Percentiles rank a stretch among this genome's conserved stretches.
These are phyloP conservation scores for Diospyros kaki DNA, from an alignment of 148 eudicot genomes.

Conservation along the genomic window DNA sequence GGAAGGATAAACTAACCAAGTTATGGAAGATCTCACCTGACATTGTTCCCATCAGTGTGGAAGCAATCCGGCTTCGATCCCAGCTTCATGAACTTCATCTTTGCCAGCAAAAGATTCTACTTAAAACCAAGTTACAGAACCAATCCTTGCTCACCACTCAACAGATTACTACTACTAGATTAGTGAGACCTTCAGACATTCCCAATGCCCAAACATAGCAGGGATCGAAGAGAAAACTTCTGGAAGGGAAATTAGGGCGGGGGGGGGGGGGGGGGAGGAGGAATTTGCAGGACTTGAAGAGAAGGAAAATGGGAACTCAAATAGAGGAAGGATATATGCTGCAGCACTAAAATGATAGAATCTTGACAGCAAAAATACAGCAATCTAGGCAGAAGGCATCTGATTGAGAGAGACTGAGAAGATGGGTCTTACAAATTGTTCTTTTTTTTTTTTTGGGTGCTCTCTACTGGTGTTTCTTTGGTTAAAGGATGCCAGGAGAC, in stretches of 20 bases:
- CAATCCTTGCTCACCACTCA: constrained; percentile 27
- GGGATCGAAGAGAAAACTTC: constrained; percentile 30
- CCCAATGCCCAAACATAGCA: constrained; percentile 32
- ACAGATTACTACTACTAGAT: constrained; percentile 22
- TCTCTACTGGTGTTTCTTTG: no score
- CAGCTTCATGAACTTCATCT: constrained; percentile 98
- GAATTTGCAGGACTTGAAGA: constrained; percentile 35
- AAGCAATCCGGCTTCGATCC: constrained; percentile 88
- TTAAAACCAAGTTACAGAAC: constrained; percentile 26
- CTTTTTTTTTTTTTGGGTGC: no score
- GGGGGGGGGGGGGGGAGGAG: constrained; percentile 17
- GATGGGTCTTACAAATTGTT: constrained; percentile 3
- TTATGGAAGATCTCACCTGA: constrained; percentile 44
- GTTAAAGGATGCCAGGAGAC: constrained; percentile 45
- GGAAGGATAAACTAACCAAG: background rate
- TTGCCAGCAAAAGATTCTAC: constrained; percentile 28
- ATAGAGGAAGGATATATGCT: constrained; percentile 31
- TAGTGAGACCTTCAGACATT: constrained; percentile 24
- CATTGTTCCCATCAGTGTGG: constrained; percentile 60
- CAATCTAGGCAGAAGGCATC: constrained; percentile 31
- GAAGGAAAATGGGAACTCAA: constrained; percentile 36
- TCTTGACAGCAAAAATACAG: constrained; percentile 27
- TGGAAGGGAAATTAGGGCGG: constrained; percentile 20
- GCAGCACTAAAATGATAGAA: constrained; percentile 28
- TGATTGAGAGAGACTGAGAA: constrained; percentile 28